phyloP scores from a whole-genome alignment of 202 grass and related monocot genomes.

The Panicum hallii region DNA sequence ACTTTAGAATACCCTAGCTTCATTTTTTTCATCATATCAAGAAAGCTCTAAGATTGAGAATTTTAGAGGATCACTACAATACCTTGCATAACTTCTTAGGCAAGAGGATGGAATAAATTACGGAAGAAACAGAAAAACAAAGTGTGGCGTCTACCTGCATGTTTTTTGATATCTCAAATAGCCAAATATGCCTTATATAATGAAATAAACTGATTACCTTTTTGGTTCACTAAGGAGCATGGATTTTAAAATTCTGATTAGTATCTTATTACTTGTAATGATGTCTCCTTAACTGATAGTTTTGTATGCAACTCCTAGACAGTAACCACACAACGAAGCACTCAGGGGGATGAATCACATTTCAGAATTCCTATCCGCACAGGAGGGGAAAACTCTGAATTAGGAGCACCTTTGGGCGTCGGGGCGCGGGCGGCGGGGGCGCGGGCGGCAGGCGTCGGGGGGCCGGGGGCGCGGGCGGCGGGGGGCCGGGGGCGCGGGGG shows the following conservation, averaged over 20 bases:
- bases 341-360: constrained; percentile 24
- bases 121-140: background rate
- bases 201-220: background rate
- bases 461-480: no score
- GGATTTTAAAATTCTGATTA: constrained; percentile 18
- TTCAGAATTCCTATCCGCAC: no score
- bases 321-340: constrained; percentile 14
- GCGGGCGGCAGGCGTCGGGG: no score
- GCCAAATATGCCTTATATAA: constrained; percentile 5
- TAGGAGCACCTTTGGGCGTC: no score
- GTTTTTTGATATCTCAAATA: background rate
- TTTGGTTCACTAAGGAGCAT: background rate
- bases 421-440: no score
- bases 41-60: background rate
- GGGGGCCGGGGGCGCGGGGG: no score
- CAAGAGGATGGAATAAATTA: background rate
- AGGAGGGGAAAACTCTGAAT: no score
- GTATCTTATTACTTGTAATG: background rate
- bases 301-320: constrained; percentile 44
- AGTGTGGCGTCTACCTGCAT: background rate
- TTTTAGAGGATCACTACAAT: background rate
- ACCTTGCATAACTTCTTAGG: background rate
- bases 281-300: constrained; percentile 35
- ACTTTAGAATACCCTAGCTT: constrained; percentile 3
- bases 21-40: background rate